Evolutionary conservation across 1,139 yeast species (phyloP), one percentile per base, ranked within the genome.

Genomic region (Magnusiomyces ingens): DNA sequence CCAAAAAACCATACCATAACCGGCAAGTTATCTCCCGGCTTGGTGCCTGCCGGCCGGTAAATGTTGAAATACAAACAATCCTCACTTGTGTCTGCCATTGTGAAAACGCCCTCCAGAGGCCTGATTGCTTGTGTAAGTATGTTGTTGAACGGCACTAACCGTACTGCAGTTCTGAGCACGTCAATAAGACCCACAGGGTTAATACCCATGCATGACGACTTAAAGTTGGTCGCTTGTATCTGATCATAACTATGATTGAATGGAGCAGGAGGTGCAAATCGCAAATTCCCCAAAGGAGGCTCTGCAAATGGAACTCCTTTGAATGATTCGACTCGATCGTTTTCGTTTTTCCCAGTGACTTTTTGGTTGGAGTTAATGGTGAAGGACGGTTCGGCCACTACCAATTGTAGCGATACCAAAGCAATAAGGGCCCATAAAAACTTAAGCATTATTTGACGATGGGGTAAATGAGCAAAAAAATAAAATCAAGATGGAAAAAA

Each of bases 1-100:
- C 71, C 71, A 51, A 66, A 67, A 48, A 67, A 63, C 65, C 67
- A 66, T 5, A 63, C 57, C 40, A 62, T 56, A 2, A 64, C 68
- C 10, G 69, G 68, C 1, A 64, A 41, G 26, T 48, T 38, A 12
- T 47, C 55, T 15, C 49, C 50, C 5, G 19, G 38, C 22, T 32
- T n/a, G n/a, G 49, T 46, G 4, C 48, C 46, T 12, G 57, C 46
- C 1, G 66, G 66, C 1, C 59, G 51, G 49, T 53, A 58, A 15
- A 63, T 45, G 48, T 60, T 57, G 22, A 63, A 48, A 22, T 51
- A 52, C 50, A 63, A 52, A 46, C 66, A 63, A 52, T 63, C 66
- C 45, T 63, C 66, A 43, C 52, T 37, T 38, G 55, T 53, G 21
- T 45, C 48, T 6, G 22, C 35, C 41, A 45, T 35, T 11, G 12